phyloP scores from a whole-genome alignment of 306 rosid genomes.

The Potentilla sterilis region DNA sequence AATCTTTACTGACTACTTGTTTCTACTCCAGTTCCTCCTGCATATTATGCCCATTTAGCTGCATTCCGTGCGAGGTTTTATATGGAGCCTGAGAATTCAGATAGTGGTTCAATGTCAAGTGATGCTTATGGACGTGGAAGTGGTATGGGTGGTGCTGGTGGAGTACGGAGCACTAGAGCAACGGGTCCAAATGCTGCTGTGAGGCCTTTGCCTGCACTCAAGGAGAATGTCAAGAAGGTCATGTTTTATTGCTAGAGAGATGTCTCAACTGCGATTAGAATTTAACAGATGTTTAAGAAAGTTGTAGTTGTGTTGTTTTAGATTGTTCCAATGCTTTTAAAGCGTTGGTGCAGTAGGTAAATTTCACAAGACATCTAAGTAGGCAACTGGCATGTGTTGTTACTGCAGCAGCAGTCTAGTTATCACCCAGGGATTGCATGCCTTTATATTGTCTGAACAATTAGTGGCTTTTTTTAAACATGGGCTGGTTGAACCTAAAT shows the following conservation, averaged over 20 bases:
- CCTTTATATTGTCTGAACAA: background rate
- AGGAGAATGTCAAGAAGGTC: constrained; percentile 84
- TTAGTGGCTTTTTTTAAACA: background rate
- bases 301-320: background rate
- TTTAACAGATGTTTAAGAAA: background rate
- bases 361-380: background rate
- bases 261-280: background rate
- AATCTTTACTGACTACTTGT: background rate
- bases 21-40: constrained; percentile 80
- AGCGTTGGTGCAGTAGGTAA: background rate
- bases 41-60: constrained; percentile 91
- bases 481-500: background rate
- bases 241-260: constrained; percentile 77
- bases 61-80: constrained; percentile 94
- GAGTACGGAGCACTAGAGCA: constrained; percentile 54
- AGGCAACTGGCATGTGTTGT: background rate
- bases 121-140: constrained; percentile 66
- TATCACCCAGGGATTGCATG: background rate
- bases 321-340: background rate
- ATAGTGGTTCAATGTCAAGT: constrained; percentile 86
- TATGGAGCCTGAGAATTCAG: constrained; percentile 87
- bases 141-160: constrained; percentile 39
- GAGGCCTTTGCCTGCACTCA: constrained; percentile 81
- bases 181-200: constrained; percentile 69
- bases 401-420: background rate